Conservation (phyloP, 345 rosid species). For the Noccaea caerulescens region DNA sequence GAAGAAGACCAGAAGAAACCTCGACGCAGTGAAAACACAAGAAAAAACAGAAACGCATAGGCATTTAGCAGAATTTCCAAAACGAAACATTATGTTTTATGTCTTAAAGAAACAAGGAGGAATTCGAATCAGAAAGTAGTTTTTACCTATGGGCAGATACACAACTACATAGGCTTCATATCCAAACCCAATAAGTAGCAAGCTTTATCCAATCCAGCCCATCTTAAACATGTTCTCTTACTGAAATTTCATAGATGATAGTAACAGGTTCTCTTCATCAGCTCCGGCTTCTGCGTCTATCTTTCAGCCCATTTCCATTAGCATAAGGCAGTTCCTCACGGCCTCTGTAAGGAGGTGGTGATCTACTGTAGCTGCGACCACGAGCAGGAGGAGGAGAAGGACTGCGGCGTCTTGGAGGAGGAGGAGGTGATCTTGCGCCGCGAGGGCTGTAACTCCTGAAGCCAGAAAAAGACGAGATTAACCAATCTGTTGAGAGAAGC, state of each 20-base stretch:
- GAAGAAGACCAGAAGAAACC: slow-evolving; percentile 86
- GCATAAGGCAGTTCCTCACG: slow-evolving; percentile 88
- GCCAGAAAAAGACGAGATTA: slow-evolving; percentile 1
- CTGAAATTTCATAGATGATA: slow-evolving; percentile 66
- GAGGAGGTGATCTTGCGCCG: slow-evolving; percentile 66
- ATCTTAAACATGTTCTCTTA: slow-evolving; percentile 52
- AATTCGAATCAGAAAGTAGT: slow-evolving; percentile 28
- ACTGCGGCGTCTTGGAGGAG: slow-evolving; percentile 84
- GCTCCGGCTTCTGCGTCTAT: slow-evolving; percentile 94
- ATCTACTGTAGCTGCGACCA: slow-evolving; percentile 85
- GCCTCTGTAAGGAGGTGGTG: slow-evolving; percentile 80
- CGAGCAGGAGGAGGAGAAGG: slow-evolving; percentile 65
- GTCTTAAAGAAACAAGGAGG: slow-evolving; percentile 44
- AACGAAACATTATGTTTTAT: slow-evolving; percentile 21
- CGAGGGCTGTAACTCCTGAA: slow-evolving; percentile 91
- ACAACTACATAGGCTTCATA: slow-evolving; percentile 45
- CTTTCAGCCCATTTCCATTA: slow-evolving; percentile 83
- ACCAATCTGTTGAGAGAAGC: background rate
- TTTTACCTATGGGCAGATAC: slow-evolving; percentile 43
- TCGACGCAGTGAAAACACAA: slow-evolving; percentile 65
- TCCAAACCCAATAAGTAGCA: slow-evolving; percentile 49
- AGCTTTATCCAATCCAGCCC: slow-evolving; percentile 70
- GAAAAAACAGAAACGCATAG: slow-evolving; percentile 48
- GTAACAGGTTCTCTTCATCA: slow-evolving; percentile 18
- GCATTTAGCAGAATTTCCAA: slow-evolving; percentile 57